Evolutionary conservation across 495 filamentous ascomycete species (phyloP).

Genomic region (Penicillium canescens): DNA sequence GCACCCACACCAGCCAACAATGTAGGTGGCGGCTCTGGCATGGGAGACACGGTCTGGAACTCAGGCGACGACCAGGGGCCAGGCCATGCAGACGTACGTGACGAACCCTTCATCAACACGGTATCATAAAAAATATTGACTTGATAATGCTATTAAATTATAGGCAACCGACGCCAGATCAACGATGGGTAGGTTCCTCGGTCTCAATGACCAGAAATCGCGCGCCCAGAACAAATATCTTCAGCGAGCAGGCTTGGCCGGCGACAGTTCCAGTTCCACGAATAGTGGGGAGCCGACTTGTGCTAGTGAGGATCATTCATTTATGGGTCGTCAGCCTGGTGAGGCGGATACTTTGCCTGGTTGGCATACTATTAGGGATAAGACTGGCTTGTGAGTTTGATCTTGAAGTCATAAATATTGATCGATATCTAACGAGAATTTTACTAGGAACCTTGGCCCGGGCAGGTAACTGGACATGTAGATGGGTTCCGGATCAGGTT

Average conservation of each 20-base stretch:
- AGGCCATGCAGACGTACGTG: slow-evolving; percentile 31
- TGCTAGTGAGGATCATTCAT: slow-evolving; percentile 38
- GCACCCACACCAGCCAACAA: slow-evolving; percentile 38
- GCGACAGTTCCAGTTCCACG: neutral
- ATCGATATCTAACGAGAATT: too few species aligned
- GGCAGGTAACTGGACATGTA: too few species aligned
- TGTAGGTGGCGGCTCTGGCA: slow-evolving; percentile 16
- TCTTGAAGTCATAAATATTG: too few species aligned
- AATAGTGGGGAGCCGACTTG: slow-evolving; percentile 23
- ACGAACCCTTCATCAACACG: neutral
- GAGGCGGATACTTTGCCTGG: slow-evolving; percentile 34
- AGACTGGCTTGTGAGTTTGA: slow-evolving; percentile 22
- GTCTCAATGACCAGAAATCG: slow-evolving; percentile 34
- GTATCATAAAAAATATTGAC: too few species aligned
- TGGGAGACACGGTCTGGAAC: slow-evolving; percentile 23
- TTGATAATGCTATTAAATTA: neutral
- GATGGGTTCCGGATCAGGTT: too few species aligned
- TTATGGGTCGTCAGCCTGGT: slow-evolving; percentile 36
- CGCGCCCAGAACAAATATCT: slow-evolving; percentile 25
- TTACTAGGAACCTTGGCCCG: too few species aligned
- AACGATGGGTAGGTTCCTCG: slow-evolving; percentile 31
- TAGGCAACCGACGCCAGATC: slow-evolving; percentile 26
- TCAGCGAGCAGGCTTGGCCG: slow-evolving; percentile 16
- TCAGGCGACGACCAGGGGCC: slow-evolving; percentile 21
- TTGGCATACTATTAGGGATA: slow-evolving; percentile 28